phyloP scores from a whole-genome alignment of 805 yeast genomes.

The Pichia occidentalis region DNA sequence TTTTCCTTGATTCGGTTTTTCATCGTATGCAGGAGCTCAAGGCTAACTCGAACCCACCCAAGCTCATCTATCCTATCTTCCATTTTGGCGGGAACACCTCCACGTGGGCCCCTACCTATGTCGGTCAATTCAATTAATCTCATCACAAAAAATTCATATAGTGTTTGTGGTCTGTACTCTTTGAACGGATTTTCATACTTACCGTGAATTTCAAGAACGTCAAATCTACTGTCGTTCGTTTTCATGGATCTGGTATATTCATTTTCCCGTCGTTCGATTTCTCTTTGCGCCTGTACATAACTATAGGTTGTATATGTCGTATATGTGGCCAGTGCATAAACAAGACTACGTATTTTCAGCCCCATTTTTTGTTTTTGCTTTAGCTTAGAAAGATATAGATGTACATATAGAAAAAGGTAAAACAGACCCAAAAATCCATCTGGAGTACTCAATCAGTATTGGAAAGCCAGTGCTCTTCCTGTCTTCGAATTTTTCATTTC shows the following conservation, averaged over 20 bases:
- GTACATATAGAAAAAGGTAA: no score
- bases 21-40: conserved; percentile 32
- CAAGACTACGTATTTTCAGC: conserved; percentile 22
- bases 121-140: conserved; percentile 53
- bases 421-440: no score
- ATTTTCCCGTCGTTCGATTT: conserved; percentile 41
- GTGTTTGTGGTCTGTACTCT: conserved; percentile 85
- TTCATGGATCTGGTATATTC: conserved; percentile 5
- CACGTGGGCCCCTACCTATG: conserved; percentile 46
- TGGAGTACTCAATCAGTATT: no score
- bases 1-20: conserved; percentile 16
- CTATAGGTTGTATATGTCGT: conserved; percentile 61
- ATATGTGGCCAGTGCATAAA: conserved; percentile 44
- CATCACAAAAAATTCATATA: conserved; percentile 75
- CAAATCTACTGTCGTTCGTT: conserved; percentile 29
- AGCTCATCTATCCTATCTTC: conserved; percentile 47
- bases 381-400: no score
- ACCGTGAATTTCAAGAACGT: conserved; percentile 55
- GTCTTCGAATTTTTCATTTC: no score
- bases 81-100: conserved; percentile 47
- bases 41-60: conserved; percentile 55
- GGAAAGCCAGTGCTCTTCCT: no score
- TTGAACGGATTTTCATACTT: conserved; percentile 85
- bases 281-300: conserved; percentile 45
- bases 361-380: conserved; percentile 6